A percentile compares a stretch with the other conserved stretches of the same genome.
These are phyloP conservation scores for Rhizophagus clarus DNA, from an alignment of 192 early-diverging fungal genomes.

Conservation along the genomic window DNA sequence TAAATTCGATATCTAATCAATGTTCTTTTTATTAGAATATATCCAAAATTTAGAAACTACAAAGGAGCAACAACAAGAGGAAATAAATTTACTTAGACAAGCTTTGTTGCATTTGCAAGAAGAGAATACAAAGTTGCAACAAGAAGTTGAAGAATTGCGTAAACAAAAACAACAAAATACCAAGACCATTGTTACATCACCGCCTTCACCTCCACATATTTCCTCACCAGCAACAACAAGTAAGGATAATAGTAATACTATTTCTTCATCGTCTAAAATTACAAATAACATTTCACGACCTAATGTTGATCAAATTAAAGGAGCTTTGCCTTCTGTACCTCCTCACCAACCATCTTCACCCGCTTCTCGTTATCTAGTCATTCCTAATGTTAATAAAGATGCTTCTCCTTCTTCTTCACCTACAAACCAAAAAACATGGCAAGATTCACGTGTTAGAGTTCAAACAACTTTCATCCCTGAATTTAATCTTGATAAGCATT, in stretches of 20 bases:
- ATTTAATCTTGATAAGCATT: constrained; percentile 28
- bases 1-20: neutral
- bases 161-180: neutral
- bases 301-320: neutral
- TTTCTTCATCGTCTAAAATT: neutral
- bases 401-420: constrained; percentile 6
- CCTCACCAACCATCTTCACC: constrained; percentile 19
- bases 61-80: constrained; percentile 30
- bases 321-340: neutral
- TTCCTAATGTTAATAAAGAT: constrained; percentile 32
- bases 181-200: neutral
- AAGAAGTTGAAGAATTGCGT: constrained; percentile 31
- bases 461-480: constrained; percentile 33
- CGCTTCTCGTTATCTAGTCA: constrained; percentile 18
- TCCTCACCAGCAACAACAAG: neutral
- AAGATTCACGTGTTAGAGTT: constrained; percentile 28
- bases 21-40: constrained; percentile 23
- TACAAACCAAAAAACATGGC: constrained; percentile 2
- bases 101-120: constrained; percentile 27
- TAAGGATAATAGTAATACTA: neutral
- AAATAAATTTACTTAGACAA: constrained; percentile 33
- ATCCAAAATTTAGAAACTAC: constrained; percentile 25
- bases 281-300: neutral
- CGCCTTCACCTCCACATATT: constrained; percentile 23
- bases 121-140: constrained; percentile 29